These are phyloP conservation scores for Haplosporangium sp. DNA, from an alignment of 371 early-diverging fungal species.

Conservation along the genomic window DNA sequence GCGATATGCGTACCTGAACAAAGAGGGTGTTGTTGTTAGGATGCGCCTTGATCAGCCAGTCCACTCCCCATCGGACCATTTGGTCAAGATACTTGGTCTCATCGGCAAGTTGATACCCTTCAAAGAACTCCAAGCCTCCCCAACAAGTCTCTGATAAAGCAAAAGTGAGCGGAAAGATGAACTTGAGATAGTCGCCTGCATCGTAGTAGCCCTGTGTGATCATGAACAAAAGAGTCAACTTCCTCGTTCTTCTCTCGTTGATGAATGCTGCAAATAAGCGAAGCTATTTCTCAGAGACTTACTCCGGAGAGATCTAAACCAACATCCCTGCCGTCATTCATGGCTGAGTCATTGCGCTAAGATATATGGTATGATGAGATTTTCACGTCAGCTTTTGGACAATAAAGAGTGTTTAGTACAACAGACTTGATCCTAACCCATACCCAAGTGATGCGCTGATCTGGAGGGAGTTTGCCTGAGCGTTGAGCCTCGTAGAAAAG, in stretches of 20 bases:
- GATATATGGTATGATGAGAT: background rate
- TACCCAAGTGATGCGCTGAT: constrained; percentile 67
- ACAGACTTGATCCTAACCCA: background rate
- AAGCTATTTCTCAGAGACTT: constrained; percentile 2
- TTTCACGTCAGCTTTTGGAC: constrained; percentile 3
- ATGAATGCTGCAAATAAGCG: too few relatives aligned
- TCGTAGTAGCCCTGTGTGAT: constrained; percentile 36
- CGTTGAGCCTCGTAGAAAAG: constrained; percentile 71
- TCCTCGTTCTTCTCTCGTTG: too few relatives aligned
- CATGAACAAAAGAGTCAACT: background rate
- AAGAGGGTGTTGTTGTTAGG: constrained; percentile 60
- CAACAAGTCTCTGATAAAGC: constrained; percentile 64
- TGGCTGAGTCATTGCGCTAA: constrained; percentile 65
- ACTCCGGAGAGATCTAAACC: constrained; percentile 62
- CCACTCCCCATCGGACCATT: constrained; percentile 73
- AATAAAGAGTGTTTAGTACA: background rate
- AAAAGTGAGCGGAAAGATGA: constrained; percentile 69
- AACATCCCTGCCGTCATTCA: constrained; percentile 63
- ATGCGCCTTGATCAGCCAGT: constrained; percentile 74
- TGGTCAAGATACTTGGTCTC: constrained; percentile 60
- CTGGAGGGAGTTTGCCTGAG: constrained; percentile 63
- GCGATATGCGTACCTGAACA: constrained; percentile 36
- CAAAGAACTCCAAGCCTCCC: constrained; percentile 68
- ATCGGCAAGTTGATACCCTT: constrained; percentile 66
- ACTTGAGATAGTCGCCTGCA: constrained; percentile 71